Percentiles rank a stretch among this genome's conserved stretches.
Evolutionary conservation across 148 eudicot species (phyloP).

Genomic region (Amaranthus palmeri): DNA sequence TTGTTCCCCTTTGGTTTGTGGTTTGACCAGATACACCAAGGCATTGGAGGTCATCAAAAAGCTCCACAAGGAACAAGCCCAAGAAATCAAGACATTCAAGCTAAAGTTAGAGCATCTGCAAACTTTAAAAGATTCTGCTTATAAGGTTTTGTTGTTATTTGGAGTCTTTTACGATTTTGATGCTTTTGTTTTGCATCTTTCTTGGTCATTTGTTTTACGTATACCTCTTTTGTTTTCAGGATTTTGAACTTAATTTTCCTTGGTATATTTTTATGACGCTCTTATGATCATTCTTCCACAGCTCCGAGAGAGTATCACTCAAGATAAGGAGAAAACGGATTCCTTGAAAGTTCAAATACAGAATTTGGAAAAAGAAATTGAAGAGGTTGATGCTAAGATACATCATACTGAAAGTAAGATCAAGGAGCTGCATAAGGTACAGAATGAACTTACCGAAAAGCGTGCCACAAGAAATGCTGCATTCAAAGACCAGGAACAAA

Average conservation of each 20-base stretch:
- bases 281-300: constrained; percentile 28
- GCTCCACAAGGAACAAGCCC: constrained; percentile 98
- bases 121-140: constrained; percentile 87
- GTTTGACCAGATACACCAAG: constrained; percentile 73
- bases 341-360: constrained; percentile 57
- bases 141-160: constrained; percentile 52
- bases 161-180: neutral
- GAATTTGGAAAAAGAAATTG: constrained; percentile 54
- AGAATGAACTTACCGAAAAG: constrained; percentile 55
- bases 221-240: neutral
- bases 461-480: constrained; percentile 58
- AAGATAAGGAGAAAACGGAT: constrained; percentile 77
- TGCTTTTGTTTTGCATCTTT: constrained; percentile 1
- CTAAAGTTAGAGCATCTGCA: constrained; percentile 92
- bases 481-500: constrained; percentile 47
- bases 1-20: neutral
- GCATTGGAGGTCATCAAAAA: constrained; percentile 98
- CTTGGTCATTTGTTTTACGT: neutral
- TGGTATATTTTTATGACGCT: constrained; percentile 4
- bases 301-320: constrained; percentile 85
- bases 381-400: constrained; percentile 62
- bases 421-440: constrained; percentile 55
- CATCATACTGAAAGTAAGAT: constrained; percentile 52
- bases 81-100: constrained; percentile 82
- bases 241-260: neutral